Conservation (phyloP, 1,284 basidiomycete genomes). For the Ceratobasidium theobromae region DNA sequence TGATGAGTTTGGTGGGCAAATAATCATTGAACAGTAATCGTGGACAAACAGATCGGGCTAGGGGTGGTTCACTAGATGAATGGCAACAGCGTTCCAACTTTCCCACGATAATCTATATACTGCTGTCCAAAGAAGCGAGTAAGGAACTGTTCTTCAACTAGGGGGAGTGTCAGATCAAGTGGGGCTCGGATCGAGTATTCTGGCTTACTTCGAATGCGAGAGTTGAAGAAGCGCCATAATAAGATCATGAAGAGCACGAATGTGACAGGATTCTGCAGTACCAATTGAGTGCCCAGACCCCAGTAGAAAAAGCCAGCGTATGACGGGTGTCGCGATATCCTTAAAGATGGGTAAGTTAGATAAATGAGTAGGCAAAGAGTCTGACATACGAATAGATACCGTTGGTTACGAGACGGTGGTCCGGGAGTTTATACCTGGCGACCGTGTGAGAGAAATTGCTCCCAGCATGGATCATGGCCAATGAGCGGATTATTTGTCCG, state of each 20-base stretch:
- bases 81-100: slow-evolving; percentile 74
- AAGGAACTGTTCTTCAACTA: slow-evolving; percentile 74
- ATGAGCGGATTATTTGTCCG: slow-evolving; percentile 80
- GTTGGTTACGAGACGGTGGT: slow-evolving; percentile 79
- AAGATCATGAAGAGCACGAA: slow-evolving; percentile 64
- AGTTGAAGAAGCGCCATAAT: slow-evolving; percentile 85
- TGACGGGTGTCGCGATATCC: slow-evolving; percentile 73
- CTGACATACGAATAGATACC: slow-evolving; percentile 78
- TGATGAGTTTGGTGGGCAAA: not conserved
- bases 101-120: slow-evolving; percentile 67
- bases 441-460: slow-evolving; percentile 92
- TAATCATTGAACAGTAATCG: slow-evolving; percentile 14
- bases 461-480: slow-evolving; percentile 94
- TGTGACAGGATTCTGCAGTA: slow-evolving; percentile 83
- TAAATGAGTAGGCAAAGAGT: not conserved
- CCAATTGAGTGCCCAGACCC: slow-evolving; percentile 93
- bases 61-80: slow-evolving; percentile 48
- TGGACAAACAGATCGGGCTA: not conserved
- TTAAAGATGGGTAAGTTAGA: not conserved
- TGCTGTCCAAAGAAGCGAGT: slow-evolving; percentile 80
- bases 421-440: slow-evolving; percentile 68
- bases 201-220: slow-evolving; percentile 72
- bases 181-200: not conserved
- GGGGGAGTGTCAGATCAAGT: not conserved
- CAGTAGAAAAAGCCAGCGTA: slow-evolving; percentile 99